phyloP scores from a whole-genome alignment of 148 eudicot species.

The Dysphania ambrosioides region DNA sequence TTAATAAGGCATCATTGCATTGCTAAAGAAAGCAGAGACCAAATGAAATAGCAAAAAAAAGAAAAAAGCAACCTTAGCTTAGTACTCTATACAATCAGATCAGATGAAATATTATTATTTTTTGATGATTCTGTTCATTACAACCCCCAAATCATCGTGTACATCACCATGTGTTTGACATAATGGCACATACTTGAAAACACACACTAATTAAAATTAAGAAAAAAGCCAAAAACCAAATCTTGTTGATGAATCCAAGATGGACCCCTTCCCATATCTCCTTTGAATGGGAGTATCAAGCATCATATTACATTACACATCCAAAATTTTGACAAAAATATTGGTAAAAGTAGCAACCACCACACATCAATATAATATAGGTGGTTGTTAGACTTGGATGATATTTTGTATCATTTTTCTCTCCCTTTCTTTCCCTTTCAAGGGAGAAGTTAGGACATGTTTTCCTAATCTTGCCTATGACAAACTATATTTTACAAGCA shows the following conservation, averaged over 20 bases:
- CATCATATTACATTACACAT: conserved; percentile 25
- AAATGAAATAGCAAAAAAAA: conserved; percentile 26
- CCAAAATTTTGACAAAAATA: too few relatives aligned
- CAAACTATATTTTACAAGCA: conserved; percentile 37
- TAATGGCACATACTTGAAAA: conserved; percentile 22
- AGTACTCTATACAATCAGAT: conserved; percentile 11
- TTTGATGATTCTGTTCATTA: conserved; percentile 26
- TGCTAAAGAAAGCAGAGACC: conserved; percentile 28
- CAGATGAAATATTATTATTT: conserved; percentile 19
- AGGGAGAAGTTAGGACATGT: conserved; percentile 42
- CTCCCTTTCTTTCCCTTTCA: conserved; percentile 41
- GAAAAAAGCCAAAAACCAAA: conserved; percentile 23
- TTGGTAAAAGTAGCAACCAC: conserved; percentile 34
- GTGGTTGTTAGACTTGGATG: conserved; percentile 33
- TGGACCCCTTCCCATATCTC: conserved; percentile 41
- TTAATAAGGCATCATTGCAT: conserved; percentile 26
- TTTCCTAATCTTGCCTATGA: conserved; percentile 37
- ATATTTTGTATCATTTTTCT: conserved; percentile 26
- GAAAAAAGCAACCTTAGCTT: conserved; percentile 16
- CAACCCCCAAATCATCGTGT: conserved; percentile 17
- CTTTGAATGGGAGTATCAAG: conserved; percentile 39
- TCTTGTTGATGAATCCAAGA: conserved; percentile 39
- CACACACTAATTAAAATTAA: conserved; percentile 7
- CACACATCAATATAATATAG: conserved; percentile 20
- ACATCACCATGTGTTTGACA: conserved; percentile 19